Evolutionary conservation across 305 asterid genomes (phyloP).

Genomic region (Solanum chacoense): DNA sequence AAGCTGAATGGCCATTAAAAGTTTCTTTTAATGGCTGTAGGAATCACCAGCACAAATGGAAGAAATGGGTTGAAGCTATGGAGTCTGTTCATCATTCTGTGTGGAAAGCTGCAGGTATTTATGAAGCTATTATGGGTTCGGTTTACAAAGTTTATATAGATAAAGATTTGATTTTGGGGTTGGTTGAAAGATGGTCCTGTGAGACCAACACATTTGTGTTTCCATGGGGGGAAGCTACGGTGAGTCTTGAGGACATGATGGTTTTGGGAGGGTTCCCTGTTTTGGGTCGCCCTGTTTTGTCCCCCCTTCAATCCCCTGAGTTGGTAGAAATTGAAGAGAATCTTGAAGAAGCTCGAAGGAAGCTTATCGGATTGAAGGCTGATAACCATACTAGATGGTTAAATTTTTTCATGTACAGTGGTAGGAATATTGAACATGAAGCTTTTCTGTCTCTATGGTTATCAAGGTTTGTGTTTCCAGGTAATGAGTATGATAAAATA

Average conservation of each 20-base stretch:
- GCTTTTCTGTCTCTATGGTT: slow-evolving; percentile 33
- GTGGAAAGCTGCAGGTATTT: neutral
- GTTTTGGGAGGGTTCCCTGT: slow-evolving; percentile 4
- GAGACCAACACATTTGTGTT: neutral
- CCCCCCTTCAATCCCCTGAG: neutral
- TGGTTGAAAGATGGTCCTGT: neutral
- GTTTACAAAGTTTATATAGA: neutral
- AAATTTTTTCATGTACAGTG: slow-evolving; percentile 6
- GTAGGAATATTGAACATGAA: slow-evolving; percentile 11
- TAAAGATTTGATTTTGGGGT: neutral
- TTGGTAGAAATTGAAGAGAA: neutral
- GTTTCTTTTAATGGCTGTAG: slow-evolving; percentile 10
- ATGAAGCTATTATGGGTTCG: neutral
- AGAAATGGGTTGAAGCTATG: neutral
- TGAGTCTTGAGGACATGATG: slow-evolving; percentile 2
- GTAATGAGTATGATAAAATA: slow-evolving; percentile 6
- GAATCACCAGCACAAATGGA: neutral
- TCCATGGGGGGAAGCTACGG: slow-evolving; percentile 3
- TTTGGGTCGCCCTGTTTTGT: neutral
- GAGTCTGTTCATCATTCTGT: neutral
- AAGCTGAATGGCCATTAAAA: slow-evolving; percentile 12
- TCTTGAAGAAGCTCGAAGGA: neutral
- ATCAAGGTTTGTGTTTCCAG: slow-evolving; percentile 25
- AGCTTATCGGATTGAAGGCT: neutral
- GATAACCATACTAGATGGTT: slow-evolving; percentile 5